These are phyloP conservation scores for Arabidopsis hybrid DNA, from an alignment of 441 rosid genomes.

Conservation along the genomic window DNA sequence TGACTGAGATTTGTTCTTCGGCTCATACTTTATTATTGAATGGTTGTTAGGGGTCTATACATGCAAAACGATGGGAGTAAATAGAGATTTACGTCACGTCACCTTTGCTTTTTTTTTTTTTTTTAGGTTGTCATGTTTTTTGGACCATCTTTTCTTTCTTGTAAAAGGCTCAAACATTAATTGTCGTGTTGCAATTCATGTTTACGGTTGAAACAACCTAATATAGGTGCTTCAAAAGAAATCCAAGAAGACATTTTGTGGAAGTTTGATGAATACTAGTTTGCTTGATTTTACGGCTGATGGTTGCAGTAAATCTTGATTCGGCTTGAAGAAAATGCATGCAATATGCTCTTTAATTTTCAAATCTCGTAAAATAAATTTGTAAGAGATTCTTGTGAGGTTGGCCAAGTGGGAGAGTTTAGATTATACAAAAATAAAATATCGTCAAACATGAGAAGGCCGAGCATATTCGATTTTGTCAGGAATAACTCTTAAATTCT, in stretches of 20 bases:
- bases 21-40: background rate
- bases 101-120: background rate
- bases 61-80: background rate
- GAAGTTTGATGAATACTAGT: background rate
- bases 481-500: too few species aligned
- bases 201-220: conserved; percentile 1
- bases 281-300: background rate
- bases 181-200: conserved; percentile 9
- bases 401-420: background rate
- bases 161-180: background rate
- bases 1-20: background rate
- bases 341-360: background rate
- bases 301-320: background rate
- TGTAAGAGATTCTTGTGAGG: background rate
- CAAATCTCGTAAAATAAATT: background rate
- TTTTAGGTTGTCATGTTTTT: background rate
- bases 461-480: too few species aligned
- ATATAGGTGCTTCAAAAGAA: background rate
- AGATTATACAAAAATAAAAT: background rate
- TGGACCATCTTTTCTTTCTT: background rate
- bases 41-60: background rate
- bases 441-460: background rate
- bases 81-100: background rate
- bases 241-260: background rate
- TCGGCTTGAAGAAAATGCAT: background rate